These are phyloP conservation scores for Trametes polyzona DNA, from an alignment of 1,284 basidiomycete species.

Conservation along the genomic window DNA sequence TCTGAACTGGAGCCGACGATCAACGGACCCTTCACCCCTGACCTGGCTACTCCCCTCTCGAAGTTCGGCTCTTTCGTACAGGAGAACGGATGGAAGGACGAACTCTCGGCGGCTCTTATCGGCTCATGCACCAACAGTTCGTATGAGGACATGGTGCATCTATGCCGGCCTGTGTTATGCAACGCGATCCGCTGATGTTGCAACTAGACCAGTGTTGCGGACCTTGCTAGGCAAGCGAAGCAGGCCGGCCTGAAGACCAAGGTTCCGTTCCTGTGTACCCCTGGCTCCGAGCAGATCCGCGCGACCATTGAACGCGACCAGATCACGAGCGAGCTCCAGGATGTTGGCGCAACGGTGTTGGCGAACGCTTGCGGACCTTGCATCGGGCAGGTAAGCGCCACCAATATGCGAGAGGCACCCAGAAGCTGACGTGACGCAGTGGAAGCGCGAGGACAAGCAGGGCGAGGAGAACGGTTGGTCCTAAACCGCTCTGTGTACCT, in stretches of 20 bases:
- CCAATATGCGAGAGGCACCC: slow-evolving; percentile 2
- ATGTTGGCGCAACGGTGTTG: slow-evolving; percentile 89
- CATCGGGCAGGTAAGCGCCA: slow-evolving; percentile 81
- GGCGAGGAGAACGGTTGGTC: slow-evolving; percentile 87
- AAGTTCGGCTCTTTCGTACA: slow-evolving; percentile 84
- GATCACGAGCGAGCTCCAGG: slow-evolving; percentile 79
- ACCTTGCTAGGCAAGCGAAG: slow-evolving; percentile 90
- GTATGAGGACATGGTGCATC: slow-evolving; percentile 87
- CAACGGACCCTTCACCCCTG: slow-evolving; percentile 98
- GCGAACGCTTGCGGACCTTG: slow-evolving; percentile 99
- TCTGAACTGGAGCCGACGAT: slow-evolving; percentile 93
- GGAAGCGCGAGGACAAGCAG: slow-evolving; percentile 92
- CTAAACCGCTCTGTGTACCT: background rate
- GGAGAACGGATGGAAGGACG: slow-evolving; percentile 90
- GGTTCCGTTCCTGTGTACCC: slow-evolving; percentile 97
- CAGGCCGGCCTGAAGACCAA: slow-evolving; percentile 65
- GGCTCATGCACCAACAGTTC: slow-evolving; percentile 99
- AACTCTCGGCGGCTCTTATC: slow-evolving; percentile 90
- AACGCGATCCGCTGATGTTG: background rate
- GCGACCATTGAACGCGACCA: slow-evolving; percentile 97
- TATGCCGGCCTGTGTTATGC: background rate
- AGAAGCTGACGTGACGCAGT: slow-evolving; percentile 46
- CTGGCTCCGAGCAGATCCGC: slow-evolving; percentile 96
- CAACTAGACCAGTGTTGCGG: slow-evolving; percentile 80
- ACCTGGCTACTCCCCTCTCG: slow-evolving; percentile 94